Evolutionary conservation across 2,329 filamentous ascomycete species (phyloP).

Genomic region (Sporothrix variecibatus): DNA sequence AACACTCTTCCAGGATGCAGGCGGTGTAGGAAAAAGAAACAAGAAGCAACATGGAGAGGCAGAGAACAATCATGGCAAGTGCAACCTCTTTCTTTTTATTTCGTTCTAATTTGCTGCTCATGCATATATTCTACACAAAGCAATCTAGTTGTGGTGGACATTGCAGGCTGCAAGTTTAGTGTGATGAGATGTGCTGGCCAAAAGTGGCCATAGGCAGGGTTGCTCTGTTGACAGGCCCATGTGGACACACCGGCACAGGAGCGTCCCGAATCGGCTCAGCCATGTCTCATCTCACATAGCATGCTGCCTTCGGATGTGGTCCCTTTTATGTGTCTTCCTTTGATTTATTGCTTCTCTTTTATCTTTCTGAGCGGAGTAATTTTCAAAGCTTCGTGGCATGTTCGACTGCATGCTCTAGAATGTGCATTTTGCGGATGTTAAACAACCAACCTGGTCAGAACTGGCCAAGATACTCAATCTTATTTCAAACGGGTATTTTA

Average conservation of each 20-base stretch:
- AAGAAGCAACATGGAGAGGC: background rate
- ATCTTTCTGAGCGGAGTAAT: background rate
- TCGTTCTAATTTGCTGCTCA: background rate
- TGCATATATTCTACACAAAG: background rate
- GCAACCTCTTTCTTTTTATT: background rate
- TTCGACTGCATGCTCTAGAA: too few species aligned
- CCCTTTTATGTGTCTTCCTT: background rate
- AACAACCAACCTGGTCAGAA: background rate
- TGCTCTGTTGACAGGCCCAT: background rate
- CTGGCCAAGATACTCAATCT: background rate
- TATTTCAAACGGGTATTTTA: too few species aligned
- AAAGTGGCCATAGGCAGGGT: background rate
- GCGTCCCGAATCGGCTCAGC: conserved; percentile 1
- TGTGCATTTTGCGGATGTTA: background rate
- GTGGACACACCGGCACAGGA: background rate
- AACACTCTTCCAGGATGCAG: background rate
- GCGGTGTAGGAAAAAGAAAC: background rate
- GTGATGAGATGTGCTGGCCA: conserved; percentile 6
- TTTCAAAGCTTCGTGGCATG: background rate
- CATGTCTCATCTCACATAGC: conserved; percentile 5
- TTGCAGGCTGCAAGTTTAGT: background rate
- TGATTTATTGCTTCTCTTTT: background rate
- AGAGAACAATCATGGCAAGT: background rate
- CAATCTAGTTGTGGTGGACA: background rate
- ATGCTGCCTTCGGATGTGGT: conserved; percentile 1